Evolutionary conservation across 805 yeast species (phyloP), one percentile per base, ranked within the genome.

Genomic region (Brettanomyces naardenensis): DNA sequence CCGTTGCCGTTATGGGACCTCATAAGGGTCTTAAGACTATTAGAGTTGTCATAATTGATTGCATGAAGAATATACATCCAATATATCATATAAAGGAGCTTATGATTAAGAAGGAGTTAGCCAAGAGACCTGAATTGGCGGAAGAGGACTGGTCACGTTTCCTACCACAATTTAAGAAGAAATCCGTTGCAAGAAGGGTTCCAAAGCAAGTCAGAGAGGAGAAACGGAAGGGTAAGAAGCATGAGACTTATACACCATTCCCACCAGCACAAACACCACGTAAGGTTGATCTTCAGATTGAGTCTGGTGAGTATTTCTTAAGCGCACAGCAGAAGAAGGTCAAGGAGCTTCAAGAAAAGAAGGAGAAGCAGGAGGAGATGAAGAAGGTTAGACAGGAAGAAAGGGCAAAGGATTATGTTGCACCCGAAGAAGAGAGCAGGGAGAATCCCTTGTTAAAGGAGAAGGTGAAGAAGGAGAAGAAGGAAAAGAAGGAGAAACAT

Each of bases 221-320:
- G 35, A 56, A 54, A 47, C 66, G 62, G 40, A 63, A 61, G 49
- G 62, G 61, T 52, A 56, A 53, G 36, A 58, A 54, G 32, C 69
- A 71, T 65, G 64, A 62, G 38, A 80, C 77, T 3, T 90, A 90
- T 75, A 92, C 98, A 25, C 97, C 98, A 57, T 92, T 92, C 88
- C 98, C 98, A 66, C 97, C 98, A 51, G 84, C 86, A 37, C 98
- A 86, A 65, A 75, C 78, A 48, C 98, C 97, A 56, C 82, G 97
- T 70, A 89, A 92, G 84, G 71, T 92, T 62, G 98, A 92, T 75
- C 68, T 89, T 59, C 95, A 88, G 67, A 88, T 92, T 62, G 98
- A 92, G 63, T 80, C 94, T 68, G 98, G 98, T 75, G 98, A 92
- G 62, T 92, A 87, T 65, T 92, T 92, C 76, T 70, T 92, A 65